Evolutionary conservation across 306 rosid species (phyloP), one percentile per base, ranked within the genome.

Genomic region (Urtica urens): DNA sequence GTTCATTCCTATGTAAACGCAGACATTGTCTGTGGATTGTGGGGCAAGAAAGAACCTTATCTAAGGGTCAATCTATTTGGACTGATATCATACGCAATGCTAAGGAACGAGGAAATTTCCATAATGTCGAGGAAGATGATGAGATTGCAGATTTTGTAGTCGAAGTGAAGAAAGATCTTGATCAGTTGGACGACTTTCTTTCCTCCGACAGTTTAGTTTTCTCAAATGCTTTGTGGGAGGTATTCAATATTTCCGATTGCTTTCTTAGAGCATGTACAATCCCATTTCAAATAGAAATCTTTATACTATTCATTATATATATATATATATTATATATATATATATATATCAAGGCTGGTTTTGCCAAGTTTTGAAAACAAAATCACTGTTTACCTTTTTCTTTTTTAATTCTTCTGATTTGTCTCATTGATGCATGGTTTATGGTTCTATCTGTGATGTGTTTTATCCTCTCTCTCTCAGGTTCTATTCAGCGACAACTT

Each of bases 1-100:
- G 20, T 17, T 11, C 4, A 10, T 10, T 10, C 20, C 7, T 17
- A 25, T 28, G 34, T 17, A 8, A 2, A 16, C 13, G 20, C 49
- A 55, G 60, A 29, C 49, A 42, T 10, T 11, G 60, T 18, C 60
- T 55, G 4, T 55, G 60, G 60, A 41, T 42, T 42, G 6, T 55
- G 50, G 60, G 60, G 20, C 27, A 55, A 25, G 60, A 55, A 40
- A 16, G 12, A 26, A 12, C 60, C 3, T 3, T 40, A 1, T 12
- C 28, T 10, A 19, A 17, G 7, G 14, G 29, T 17, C 39, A 42
- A 3, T 55, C 60, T 3, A 1, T 38, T 1, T 25, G 60, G 60
- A 55, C 26, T 40, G 27, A 24, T 3, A 40, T 26, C 8, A 19
- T 55, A 5, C 0, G 2, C 4, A 41, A 55, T 1, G 40, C 60